A percentile compares a stretch with the other conserved stretches of the same genome.
phyloP scores from a whole-genome alignment of 2,329 filamentous ascomycete genomes.

The Fusarium pininemorale region DNA sequence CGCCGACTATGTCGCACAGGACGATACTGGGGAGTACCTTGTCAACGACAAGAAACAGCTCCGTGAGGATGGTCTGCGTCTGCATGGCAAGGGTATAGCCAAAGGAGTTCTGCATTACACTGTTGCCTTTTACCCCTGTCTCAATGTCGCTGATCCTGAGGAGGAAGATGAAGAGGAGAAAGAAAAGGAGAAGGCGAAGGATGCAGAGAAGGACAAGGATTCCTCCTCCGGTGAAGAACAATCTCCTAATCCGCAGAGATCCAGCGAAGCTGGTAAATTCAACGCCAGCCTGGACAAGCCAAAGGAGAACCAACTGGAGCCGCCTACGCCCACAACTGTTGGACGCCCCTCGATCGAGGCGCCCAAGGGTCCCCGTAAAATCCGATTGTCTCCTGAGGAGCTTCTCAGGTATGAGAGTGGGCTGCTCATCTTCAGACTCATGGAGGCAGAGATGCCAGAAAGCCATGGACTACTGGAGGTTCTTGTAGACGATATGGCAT shows the following conservation, averaged over 20 bases:
- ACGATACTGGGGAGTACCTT: conserved; percentile 81
- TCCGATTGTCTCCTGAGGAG: conserved; percentile 81
- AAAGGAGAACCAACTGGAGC: conserved; percentile 34
- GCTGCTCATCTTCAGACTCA: conserved; percentile 90
- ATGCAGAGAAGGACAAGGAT: conserved; percentile 24
- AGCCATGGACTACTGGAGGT: conserved; percentile 83
- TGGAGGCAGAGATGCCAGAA: conserved; percentile 86
- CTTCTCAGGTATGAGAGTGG: conserved; percentile 88
- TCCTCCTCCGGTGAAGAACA: conserved; percentile 28
- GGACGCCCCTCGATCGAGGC: conserved; percentile 58
- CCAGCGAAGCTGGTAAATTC: conserved; percentile 55
- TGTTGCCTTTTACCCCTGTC: conserved; percentile 86
- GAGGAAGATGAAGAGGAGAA: conserved; percentile 81
- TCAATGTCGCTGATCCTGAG: conserved; percentile 89
- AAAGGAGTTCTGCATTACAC: conserved; percentile 88
- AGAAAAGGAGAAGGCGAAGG: conserved; percentile 50
- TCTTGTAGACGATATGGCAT: conserved; percentile 93
- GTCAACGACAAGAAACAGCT: conserved; percentile 79
- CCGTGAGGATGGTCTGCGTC: conserved; percentile 73
- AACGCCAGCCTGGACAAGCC: conserved; percentile 49
- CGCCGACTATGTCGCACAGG: conserved; percentile 81
- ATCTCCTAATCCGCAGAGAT: conserved; percentile 21
- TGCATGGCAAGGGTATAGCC: conserved; percentile 75
- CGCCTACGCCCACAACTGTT: conserved; percentile 50
- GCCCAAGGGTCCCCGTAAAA: conserved; percentile 72